Evolutionary conservation across 2,329 filamentous ascomycete species (phyloP), one percentile per base, ranked within the genome.

Genomic region (Trichophyton schoenleinii): DNA sequence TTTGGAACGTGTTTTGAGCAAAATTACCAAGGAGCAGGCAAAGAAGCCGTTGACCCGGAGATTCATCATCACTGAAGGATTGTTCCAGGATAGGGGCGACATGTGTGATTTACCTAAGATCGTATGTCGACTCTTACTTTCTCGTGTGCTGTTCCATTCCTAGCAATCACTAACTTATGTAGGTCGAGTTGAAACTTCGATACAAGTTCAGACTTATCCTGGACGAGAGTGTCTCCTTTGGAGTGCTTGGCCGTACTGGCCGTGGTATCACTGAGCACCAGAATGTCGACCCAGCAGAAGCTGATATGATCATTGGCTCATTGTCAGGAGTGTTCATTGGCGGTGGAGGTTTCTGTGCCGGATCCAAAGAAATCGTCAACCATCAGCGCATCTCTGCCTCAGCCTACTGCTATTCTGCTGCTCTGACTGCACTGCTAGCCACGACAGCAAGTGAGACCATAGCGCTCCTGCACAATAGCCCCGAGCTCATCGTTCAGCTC

Each of bases 151-250:
- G 15, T n/a, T 5, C 11, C 7, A 38, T 31, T 25, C 15, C 28
- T n/a, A 9, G 36, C 22, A 20, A 36, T 22, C 8, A 9, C 52
- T 55, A 57, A 42, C n/a, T 25, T 63, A 34, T 61, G 18, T 3
- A 89, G 87, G 81, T 97, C 65, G 92, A 96, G 72, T 81, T 99
- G 67, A 96, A 96, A 76, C 85, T 91, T 67, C 89, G 88, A 73
- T 96, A 97, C 82, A 99, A 96, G 78, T 99, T 97, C 79, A 90
- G 94, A 68, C 83, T 99, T 61, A 95, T 97, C 66, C 85, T 99
- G 42, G 94, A 99, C 73, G 94, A 99, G 78, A 96, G 91, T 1
- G 95, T 89, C 87, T 96, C 91, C 0, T 99, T 97, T 72, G 95
- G 92, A 63, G 88, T 97, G 18, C 82, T 99, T 3, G 94, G 94